Evolutionary conservation across 139 green algal genomes (phyloP).

Genomic region (Chlamydomonas sp.): DNA sequence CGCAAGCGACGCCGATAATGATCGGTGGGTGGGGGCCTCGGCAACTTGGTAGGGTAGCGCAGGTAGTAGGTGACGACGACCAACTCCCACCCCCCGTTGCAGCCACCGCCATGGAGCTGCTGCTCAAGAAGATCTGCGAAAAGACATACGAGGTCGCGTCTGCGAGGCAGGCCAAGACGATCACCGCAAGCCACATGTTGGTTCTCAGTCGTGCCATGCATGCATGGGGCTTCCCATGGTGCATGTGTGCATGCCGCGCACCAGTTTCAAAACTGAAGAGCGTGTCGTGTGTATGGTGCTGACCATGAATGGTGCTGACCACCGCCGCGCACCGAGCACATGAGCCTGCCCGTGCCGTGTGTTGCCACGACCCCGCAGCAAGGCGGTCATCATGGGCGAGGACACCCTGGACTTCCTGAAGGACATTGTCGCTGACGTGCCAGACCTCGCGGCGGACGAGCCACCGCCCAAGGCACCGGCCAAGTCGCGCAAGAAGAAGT

Average conservation of each 20-base stretch:
- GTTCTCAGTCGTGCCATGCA: constrained; percentile 15
- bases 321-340: constrained; percentile 1
- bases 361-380: constrained; percentile 31
- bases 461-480: constrained; percentile 6
- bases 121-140: constrained; percentile 66
- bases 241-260: too few species aligned
- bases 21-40: constrained; percentile 53
- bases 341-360: background rate
- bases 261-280: too few species aligned
- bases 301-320: background rate
- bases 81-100: constrained; percentile 7
- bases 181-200: constrained; percentile 75
- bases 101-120: constrained; percentile 84
- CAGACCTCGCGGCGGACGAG: constrained; percentile 51
- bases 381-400: constrained; percentile 45
- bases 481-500: constrained; percentile 1
- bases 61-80: background rate
- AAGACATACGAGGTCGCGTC: constrained; percentile 50
- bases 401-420: constrained; percentile 70
- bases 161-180: constrained; percentile 55
- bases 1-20: constrained; percentile 74
- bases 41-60: background rate
- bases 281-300: background rate
- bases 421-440: constrained; percentile 52
- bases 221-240: background rate